These are phyloP conservation scores for Bretschneidera sinensis DNA, from an alignment of 345 rosid species.

Conservation along the genomic window DNA sequence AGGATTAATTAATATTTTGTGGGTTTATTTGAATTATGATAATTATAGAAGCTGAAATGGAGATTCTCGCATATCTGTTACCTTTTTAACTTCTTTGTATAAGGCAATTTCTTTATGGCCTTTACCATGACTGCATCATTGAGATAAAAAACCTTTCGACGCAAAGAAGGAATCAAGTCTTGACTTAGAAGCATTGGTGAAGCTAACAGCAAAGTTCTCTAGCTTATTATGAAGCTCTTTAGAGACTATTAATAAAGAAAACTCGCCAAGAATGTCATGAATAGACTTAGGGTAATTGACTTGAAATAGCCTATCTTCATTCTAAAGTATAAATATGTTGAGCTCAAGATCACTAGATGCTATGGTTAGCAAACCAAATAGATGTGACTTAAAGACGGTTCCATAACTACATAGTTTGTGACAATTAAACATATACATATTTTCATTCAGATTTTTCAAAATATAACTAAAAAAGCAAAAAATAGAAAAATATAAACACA, in stretches of 20 bases:
- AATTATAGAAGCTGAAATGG: too few species aligned
- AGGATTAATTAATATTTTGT: too few species aligned
- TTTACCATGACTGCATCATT: conserved; percentile 67
- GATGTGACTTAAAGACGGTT: conserved; percentile 69
- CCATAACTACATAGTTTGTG: conserved; percentile 80
- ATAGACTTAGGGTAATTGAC: conserved; percentile 68
- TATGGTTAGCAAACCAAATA: conserved; percentile 74
- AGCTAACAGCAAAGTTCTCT: conserved; percentile 47
- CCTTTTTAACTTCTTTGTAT: conserved; percentile 55
- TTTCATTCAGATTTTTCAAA: too few species aligned
- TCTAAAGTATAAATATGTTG: conserved; percentile 75
- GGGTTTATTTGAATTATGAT: too few species aligned
- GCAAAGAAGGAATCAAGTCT: conserved; percentile 32
- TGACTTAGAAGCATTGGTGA: conserved; percentile 46
- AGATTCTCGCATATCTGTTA: too few species aligned
- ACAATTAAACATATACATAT: too few species aligned
- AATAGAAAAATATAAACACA: too few species aligned
- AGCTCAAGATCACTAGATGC: conserved; percentile 80
- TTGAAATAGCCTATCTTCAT: conserved; percentile 67
- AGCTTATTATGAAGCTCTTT: conserved; percentile 77
- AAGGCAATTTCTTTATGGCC: conserved; percentile 37
- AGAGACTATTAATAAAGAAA: conserved; percentile 47
- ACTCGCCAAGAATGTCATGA: conserved; percentile 69
- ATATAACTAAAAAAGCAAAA: too few species aligned
- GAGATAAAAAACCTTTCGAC: conserved; percentile 48